These are phyloP conservation scores for Auricularia heimuer DNA, from an alignment of 768 basidiomycete genomes.

Conservation along the genomic window DNA sequence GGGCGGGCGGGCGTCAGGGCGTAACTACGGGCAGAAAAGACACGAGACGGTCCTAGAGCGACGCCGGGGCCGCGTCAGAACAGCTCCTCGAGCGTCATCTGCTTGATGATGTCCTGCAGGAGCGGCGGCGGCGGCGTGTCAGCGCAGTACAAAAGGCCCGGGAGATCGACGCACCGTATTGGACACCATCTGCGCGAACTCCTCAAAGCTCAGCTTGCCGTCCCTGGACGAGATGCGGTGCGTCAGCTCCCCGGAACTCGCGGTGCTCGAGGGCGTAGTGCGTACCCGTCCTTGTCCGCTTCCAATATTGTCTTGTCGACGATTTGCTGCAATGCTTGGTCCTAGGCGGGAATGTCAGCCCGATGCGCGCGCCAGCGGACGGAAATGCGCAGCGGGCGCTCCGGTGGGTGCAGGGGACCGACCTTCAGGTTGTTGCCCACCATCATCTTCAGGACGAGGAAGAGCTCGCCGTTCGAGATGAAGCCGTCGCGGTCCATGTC, in stretches of 20 bases:
- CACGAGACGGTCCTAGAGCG: background rate
- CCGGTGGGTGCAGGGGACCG: constrained; percentile 6
- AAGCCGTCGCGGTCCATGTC: constrained; percentile 96
- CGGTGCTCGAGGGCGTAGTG: background rate
- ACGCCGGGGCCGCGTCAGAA: constrained; percentile 37
- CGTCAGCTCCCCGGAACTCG: background rate
- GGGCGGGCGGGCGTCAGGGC: no score
- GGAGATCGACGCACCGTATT: constrained; percentile 60
- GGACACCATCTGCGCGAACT: constrained; percentile 93
- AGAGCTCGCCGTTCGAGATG: constrained; percentile 98
- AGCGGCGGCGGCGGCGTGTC: background rate
- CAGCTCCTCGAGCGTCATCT: constrained; percentile 94
- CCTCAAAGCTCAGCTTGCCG: constrained; percentile 94
- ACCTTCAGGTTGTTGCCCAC: constrained; percentile 98
- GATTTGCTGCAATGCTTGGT: constrained; percentile 97
- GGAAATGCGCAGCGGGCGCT: background rate
- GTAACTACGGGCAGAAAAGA: no score
- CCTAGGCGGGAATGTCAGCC: constrained; percentile 35
- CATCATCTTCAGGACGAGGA: constrained; percentile 99
- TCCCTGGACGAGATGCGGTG: constrained; percentile 33
- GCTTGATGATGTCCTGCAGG: constrained; percentile 88
- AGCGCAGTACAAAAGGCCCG: background rate
- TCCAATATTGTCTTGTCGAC: constrained; percentile 99
- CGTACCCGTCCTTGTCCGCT: constrained; percentile 84
- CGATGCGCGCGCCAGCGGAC: no score